Conservation (phyloP, 1,284 basidiomycete species). For the Earliella scabrosa region DNA sequence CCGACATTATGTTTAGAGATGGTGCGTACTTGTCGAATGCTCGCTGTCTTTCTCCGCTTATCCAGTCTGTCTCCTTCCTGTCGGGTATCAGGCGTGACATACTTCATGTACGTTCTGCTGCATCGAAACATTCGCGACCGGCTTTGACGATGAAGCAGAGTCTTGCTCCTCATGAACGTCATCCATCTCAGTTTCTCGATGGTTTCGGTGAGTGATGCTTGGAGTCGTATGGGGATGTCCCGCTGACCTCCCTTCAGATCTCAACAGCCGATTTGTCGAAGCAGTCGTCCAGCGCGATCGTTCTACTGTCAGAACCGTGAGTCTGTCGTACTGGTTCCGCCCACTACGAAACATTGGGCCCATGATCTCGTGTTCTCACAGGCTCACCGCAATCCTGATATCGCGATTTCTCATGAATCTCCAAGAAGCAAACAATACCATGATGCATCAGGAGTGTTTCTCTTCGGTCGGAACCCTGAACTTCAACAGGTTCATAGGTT, state of each 20-base stretch:
- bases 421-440: not conserved
- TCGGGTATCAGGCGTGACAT: not conserved
- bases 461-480: not conserved
- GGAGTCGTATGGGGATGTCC: too few species aligned
- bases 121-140: not conserved
- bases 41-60: too few species aligned
- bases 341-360: not conserved
- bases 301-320: not conserved
- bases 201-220: not conserved
- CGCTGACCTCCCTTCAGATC: too few species aligned
- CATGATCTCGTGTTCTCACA: not conserved
- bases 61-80: not conserved
- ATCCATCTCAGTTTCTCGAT: conserved; percentile 5
- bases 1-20: conserved; percentile 1
- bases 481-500: conserved; percentile 5
- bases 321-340: too few species aligned
- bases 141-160: not conserved
- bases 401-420: conserved; percentile 8
- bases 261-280: too few species aligned
- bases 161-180: not conserved
- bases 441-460: not conserved
- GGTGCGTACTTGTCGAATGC: not conserved
- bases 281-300: too few species aligned
- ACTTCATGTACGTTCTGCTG: not conserved
- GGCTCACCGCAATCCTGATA: conserved; percentile 3